These are phyloP conservation scores for Lactifluus hygrophoroides DNA, from an alignment of 768 basidiomycete species.

Conservation along the genomic window DNA sequence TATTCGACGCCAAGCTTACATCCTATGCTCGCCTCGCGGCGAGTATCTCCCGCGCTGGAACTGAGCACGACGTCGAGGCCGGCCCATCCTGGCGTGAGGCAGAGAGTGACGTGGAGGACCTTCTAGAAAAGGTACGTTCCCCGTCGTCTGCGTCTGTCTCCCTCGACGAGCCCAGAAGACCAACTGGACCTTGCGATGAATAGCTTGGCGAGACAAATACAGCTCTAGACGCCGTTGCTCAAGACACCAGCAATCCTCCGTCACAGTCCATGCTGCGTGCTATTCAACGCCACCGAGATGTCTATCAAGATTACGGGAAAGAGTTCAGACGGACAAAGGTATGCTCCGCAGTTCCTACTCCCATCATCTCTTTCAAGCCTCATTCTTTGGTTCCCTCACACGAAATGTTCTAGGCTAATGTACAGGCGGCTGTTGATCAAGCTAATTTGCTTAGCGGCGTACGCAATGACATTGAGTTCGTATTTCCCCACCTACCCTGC, in stretches of 20 bases:
- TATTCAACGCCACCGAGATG: conserved; percentile 84
- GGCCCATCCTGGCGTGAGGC: conserved; percentile 71
- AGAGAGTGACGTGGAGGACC: conserved; percentile 78
- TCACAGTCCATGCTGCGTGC: conserved; percentile 83
- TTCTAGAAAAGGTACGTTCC: conserved; percentile 67
- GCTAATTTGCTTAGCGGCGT: conserved; percentile 85
- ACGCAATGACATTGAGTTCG: conserved; percentile 92
- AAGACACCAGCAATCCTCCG: conserved; percentile 56
- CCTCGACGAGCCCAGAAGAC: conserved; percentile 7
- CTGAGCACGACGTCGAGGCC: conserved; percentile 47
- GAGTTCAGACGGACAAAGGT: conserved; percentile 88
- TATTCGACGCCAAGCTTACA: conserved; percentile 86
- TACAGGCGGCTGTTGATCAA: conserved; percentile 75
- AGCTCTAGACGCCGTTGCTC: conserved; percentile 59
- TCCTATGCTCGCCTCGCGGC: conserved; percentile 83
- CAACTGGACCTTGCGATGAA: conserved; percentile 17
- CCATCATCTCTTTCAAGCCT: too few species aligned
- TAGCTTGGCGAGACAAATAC: conserved; percentile 87
- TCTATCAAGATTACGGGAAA: conserved; percentile 77
- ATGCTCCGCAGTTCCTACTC: conserved; percentile 3
- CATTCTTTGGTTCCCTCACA: not conserved
- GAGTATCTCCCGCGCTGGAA: conserved; percentile 41
- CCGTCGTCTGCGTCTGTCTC: not conserved
- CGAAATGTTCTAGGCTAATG: conserved; percentile 48
- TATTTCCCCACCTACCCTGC: not conserved